These are phyloP conservation scores for Mangifera indica DNA, from an alignment of 345 rosid species.

Conservation along the genomic window DNA sequence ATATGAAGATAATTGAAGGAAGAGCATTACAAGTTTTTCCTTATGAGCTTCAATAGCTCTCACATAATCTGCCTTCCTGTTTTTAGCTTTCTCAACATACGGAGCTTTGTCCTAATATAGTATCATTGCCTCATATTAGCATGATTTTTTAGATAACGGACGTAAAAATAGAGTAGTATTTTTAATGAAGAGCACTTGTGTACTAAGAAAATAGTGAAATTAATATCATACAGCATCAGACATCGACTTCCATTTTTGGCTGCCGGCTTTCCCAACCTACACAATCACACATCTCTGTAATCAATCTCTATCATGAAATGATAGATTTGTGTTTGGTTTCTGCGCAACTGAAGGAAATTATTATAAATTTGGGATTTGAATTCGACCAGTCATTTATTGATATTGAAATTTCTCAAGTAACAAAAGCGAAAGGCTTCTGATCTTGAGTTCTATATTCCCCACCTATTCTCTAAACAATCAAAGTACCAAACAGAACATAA, in stretches of 20 bases:
- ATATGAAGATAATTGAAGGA: neutral
- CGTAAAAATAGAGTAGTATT: neutral
- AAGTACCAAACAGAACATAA: too few relatives aligned
- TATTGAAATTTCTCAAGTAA: neutral
- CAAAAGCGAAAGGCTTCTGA: neutral
- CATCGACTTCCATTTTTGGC: slow-evolving; percentile 46
- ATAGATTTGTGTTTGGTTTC: slow-evolving; percentile 1
- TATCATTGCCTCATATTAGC: neutral
- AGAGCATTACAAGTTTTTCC: slow-evolving; percentile 25
- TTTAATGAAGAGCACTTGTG: neutral
- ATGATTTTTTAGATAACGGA: neutral
- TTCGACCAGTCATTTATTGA: neutral
- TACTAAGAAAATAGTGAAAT: neutral
- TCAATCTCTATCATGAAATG: neutral
- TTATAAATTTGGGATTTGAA: neutral
- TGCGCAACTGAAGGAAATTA: neutral
- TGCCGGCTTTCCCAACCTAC: slow-evolving; percentile 47
- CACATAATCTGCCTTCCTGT: slow-evolving; percentile 40
- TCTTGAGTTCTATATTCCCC: too few relatives aligned
- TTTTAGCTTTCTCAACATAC: slow-evolving; percentile 27
- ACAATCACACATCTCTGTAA: slow-evolving; percentile 9
- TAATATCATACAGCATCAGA: slow-evolving; percentile 31
- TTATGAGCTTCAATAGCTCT: slow-evolving; percentile 29
- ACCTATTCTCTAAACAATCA: too few relatives aligned
- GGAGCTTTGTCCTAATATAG: slow-evolving; percentile 35